phyloP scores from a whole-genome alignment of 2,329 filamentous ascomycete species.

The Xenosphaeropsis pyriputrescens region DNA sequence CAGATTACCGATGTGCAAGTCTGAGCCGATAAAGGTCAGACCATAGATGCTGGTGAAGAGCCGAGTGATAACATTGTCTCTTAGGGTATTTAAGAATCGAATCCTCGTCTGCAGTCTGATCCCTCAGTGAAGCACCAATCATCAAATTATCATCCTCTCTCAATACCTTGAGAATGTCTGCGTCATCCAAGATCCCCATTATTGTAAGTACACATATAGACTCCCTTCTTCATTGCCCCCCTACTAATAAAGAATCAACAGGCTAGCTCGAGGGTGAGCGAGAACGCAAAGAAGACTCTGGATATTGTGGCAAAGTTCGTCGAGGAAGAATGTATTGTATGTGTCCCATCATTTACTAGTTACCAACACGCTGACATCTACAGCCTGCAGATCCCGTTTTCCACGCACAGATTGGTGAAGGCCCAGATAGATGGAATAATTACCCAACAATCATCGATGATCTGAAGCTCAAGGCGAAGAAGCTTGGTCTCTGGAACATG shows the following conservation, averaged over 20 bases:
- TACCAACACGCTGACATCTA: neutral
- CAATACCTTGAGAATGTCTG: slow-evolving; percentile 1
- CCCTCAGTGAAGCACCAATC: no score
- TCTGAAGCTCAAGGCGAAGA: slow-evolving; percentile 69
- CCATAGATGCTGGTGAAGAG: no score
- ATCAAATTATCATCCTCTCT: no score
- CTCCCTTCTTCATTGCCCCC: slow-evolving; percentile 2
- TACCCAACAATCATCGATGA: slow-evolving; percentile 78
- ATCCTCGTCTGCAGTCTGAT: no score
- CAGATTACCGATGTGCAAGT: no score
- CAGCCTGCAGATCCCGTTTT: slow-evolving; percentile 58
- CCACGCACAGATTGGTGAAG: slow-evolving; percentile 64
- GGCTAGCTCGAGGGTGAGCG: slow-evolving; percentile 47
- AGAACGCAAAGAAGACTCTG: slow-evolving; percentile 68
- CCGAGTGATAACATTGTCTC: no score
- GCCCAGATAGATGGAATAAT: slow-evolving; percentile 61
- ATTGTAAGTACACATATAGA: slow-evolving; percentile 21
- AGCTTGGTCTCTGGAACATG: slow-evolving; percentile 93
- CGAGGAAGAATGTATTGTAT: slow-evolving; percentile 74
- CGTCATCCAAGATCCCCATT: slow-evolving; percentile 30
- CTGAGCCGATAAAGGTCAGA: no score
- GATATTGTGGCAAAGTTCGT: slow-evolving; percentile 92
- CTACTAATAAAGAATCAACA: slow-evolving; percentile 8
- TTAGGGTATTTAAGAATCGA: no score
- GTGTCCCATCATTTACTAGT: neutral